phyloP scores from a whole-genome alignment of 768 basidiomycete genomes.

The Suillus lakei region DNA sequence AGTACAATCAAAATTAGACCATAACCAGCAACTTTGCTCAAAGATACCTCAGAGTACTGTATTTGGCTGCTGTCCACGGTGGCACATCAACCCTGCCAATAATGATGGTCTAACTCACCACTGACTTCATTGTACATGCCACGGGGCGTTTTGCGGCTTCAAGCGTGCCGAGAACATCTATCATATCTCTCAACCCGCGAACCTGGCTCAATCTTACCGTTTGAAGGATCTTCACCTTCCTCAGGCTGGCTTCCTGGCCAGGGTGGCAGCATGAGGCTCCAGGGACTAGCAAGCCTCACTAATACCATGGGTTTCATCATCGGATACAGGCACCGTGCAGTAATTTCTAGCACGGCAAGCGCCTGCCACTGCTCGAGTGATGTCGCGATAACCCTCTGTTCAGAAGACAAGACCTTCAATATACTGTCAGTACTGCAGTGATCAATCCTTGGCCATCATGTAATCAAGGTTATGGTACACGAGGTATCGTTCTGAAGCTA shows the following conservation, averaged over 20 bases:
- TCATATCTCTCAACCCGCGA: background rate
- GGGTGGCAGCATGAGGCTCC: conserved; percentile 5
- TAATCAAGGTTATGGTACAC: conserved; percentile 1
- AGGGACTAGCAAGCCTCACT: background rate
- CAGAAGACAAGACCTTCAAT: background rate
- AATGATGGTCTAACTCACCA: background rate
- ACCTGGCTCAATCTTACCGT: background rate
- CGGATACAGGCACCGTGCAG: background rate
- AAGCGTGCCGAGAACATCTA: background rate
- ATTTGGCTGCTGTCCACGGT: background rate
- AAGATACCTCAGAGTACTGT: background rate
- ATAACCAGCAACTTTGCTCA: background rate
- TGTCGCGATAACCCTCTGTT: background rate
- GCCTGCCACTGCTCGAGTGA: background rate
- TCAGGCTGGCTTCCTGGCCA: background rate
- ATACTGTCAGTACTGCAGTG: background rate
- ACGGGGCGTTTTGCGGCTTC: background rate
- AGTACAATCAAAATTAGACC: background rate
- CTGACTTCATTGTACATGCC: background rate
- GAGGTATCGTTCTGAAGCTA: background rate
- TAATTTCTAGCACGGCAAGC: background rate
- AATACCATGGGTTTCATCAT: background rate
- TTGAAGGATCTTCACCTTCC: background rate
- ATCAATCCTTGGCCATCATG: background rate
- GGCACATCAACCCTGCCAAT: background rate